Evolutionary conservation across 2,329 filamentous ascomycete species (phyloP), one percentile per base, ranked within the genome.

Genomic region (Verticillium nonalfalfae): DNA sequence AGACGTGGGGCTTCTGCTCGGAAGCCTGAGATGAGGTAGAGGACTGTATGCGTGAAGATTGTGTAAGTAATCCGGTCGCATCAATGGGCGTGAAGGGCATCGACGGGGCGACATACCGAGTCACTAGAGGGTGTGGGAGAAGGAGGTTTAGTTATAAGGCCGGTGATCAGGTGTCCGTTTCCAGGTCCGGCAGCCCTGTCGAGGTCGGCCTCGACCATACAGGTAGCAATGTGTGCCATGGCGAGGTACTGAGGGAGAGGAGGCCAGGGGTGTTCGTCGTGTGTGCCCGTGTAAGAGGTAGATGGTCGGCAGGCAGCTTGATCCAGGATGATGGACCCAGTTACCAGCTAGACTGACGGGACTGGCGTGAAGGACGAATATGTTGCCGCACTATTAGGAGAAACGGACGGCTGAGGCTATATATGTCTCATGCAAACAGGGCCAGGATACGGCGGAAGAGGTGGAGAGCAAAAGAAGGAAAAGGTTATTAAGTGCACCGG

Each of bases 151-250:
- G 78, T 77, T 78, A 84, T 81, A 80, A 81, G 78, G 70, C 73
- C 76, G 63, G 75, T 68, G 65, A 71, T 72, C 61, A 45, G 55
- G 26, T 14, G 21, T 35, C 39, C 15, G 39, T 50, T 50, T 26
- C 45, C 45, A 21, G n/a, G 45, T 10, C 45, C 45, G n/a, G 38
- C 21, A 3, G 68, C 66, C 45, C 66, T 67, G 52, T 77, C 77
- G 63, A 74, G 70, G 68, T 81, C 80, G 62, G 72, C 70, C 68
- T 80, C 78, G 66, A 81, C 75, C 75, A 87, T 78, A 71, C 84
- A 86, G 68, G 76, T 81, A 71, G 81, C 82, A 73, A 87, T 87
- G 73, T 88, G 85, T 74, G 84, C 83, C 85, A 87, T 87, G 73
- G 72, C 61, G 52, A 58, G 61, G 58, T 34, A 45, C 36, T 13